Conservation (phyloP, 495 filamentous ascomycete species). For the Hyaloscypha finlandica region DNA sequence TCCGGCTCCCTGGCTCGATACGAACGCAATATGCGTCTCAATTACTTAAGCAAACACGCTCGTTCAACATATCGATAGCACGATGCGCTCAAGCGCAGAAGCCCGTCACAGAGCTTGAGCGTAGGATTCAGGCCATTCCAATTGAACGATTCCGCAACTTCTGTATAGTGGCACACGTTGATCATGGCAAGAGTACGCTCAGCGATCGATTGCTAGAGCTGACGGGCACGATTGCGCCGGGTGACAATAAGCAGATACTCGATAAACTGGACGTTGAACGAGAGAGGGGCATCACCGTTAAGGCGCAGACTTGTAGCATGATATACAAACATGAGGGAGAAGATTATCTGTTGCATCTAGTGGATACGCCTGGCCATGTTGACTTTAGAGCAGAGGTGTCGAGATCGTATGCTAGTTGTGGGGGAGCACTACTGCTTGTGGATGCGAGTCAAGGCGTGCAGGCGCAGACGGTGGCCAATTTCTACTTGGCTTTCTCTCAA, state of each 20-base stretch:
- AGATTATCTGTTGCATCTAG: slow-evolving; percentile 92
- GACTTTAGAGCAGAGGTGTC: slow-evolving; percentile 97
- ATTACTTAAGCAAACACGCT: slow-evolving; percentile 25
- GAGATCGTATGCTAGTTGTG: slow-evolving; percentile 91
- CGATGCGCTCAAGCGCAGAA: slow-evolving; percentile 24
- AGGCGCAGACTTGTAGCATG: slow-evolving; percentile 98
- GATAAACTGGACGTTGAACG: slow-evolving; percentile 97
- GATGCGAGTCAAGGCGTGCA: slow-evolving; percentile 93
- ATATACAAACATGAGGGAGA: slow-evolving; percentile 82
- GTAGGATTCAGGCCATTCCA: slow-evolving; percentile 82
- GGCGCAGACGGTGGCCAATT: slow-evolving; percentile 95
- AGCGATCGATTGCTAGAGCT: slow-evolving; percentile 90
- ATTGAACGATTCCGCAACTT: slow-evolving; percentile 93
- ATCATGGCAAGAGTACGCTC: slow-evolving; percentile 97
- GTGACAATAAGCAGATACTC: slow-evolving; percentile 90
- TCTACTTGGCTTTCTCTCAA: slow-evolving; percentile 94
- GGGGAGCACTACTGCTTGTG: slow-evolving; percentile 87
- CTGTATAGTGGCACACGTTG: slow-evolving; percentile 98
- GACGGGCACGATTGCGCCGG: slow-evolving; percentile 87
- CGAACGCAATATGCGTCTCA: slow-evolving; percentile 31
- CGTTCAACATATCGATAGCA: slow-evolving; percentile 28
- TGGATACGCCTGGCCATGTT: slow-evolving; percentile 97
- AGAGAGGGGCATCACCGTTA: slow-evolving; percentile 95
- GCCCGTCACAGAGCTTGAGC: slow-evolving; percentile 49
- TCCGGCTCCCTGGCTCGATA: slow-evolving; percentile 32